Base-by-base conservation (phyloP, 176 grass and related monocot genomes). In the Guadua angustifolia region DNA sequence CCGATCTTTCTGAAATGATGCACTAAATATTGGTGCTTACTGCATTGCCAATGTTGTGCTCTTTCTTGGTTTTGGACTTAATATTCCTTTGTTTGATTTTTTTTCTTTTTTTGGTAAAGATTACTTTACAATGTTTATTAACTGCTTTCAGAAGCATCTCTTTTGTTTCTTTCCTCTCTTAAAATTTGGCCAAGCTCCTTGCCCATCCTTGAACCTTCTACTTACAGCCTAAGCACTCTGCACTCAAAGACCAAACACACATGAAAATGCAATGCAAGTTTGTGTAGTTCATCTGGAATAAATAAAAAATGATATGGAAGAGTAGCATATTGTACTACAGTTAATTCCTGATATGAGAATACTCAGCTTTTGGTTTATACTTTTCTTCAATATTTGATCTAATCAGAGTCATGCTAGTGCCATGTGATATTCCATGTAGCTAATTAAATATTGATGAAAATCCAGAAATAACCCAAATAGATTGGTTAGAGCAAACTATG, bases 311-410 rank as follows among this genome's bases (percentile, higher is more conserved):
- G 32, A 47, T 61, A 42, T 87, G 40, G 26, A 60, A 47, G 60
- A 56, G 22, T 77, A 43, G 60, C 52, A 51, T 40, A 68, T 58
- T 82, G 6, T 60, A 69, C 18, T 52, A 39, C 21, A 81, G 33
- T 59, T 73, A 35, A n/a, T 63, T 88, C 17, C 74, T 76, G 55
- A 71, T 7, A 17, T 77, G 16, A 60, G 43, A 64, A 43, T 71
- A 65, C 7, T 63, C n/a, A 32, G 67, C 3, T 52, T 40, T 77
- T 69, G 18, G 32, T 71, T 77, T 22, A 88, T 38, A 21, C 36
- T 63, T 43, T 71, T 72, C 55, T 83, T 78, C 24, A 82, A 51
- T 9, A 40, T 83, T 70, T 78, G 77, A 80, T 80, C 36, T 75
- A 75, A 17, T 66, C 22, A 69, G 51, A 50, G 11, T 59, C 57